Evolutionary conservation across 805 yeast genomes (phyloP).

Genomic region (Teunomyces stri): DNA sequence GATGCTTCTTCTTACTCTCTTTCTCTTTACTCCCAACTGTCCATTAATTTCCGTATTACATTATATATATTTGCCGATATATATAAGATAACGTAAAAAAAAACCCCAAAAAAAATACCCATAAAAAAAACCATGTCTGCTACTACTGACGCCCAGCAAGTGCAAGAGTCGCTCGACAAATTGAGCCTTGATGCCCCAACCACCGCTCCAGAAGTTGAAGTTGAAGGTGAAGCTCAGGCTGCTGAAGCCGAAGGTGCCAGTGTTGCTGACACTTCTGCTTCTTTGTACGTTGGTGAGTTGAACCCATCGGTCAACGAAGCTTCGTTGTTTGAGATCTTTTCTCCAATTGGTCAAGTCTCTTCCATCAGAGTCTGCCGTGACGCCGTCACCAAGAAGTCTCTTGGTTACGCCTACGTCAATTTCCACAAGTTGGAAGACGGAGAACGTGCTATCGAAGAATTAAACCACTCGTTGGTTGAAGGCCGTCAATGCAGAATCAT

Average conservation of each 20-base stretch:
- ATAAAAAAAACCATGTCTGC: conserved; percentile 22
- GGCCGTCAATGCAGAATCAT: conserved; percentile 98
- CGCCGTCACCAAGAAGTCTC: conserved; percentile 92
- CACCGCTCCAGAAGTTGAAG: conserved; percentile 24
- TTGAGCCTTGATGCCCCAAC: conserved; percentile 38
- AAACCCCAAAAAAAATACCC: background rate
- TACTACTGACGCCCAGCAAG: conserved; percentile 41
- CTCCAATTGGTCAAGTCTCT: conserved; percentile 91
- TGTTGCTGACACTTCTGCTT: conserved; percentile 65
- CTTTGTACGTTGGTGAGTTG: conserved; percentile 96
- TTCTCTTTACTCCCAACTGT: conserved; percentile 1
- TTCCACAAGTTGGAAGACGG: conserved; percentile 87
- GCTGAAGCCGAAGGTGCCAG: conserved; percentile 29
- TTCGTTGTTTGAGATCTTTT: conserved; percentile 87
- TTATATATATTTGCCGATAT: conserved; percentile 4
- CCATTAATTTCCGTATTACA: conserved; percentile 4
- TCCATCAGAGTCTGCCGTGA: conserved; percentile 99
- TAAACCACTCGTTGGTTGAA: conserved; percentile 90
- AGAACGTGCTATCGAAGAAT: conserved; percentile 88
- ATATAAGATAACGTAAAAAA: conserved; percentile 3
- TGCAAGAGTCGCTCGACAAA: conserved; percentile 48
- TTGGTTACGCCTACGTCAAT: conserved; percentile 98
- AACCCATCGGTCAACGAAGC: conserved; percentile 93
- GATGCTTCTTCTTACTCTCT: background rate
- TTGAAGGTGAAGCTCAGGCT: conserved; percentile 27